Base-by-base conservation (phyloP, 768 basidiomycete genomes). In the Suillus sp. region DNA sequence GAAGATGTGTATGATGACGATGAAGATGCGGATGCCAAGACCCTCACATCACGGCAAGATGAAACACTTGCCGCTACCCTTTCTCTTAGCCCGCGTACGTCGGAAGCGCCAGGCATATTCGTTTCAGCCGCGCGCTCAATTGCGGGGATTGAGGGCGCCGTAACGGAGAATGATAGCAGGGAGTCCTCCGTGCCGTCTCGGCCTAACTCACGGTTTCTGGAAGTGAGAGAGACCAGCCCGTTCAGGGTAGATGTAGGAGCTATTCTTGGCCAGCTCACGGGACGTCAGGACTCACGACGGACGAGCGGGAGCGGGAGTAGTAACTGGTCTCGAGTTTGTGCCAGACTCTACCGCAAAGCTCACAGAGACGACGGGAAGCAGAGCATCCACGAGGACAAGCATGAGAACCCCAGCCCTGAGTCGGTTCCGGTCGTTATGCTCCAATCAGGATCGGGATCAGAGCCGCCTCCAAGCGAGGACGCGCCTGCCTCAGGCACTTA, bases 21-120 rank as follows among this genome's bases (percentile, higher is more conserved):
- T 47, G 65, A 77, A 51, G 67, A 77, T 56, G 67, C 69, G 18
- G 77, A 75, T 64, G 66, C 70, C 50, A 72, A 71, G 58, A 76
- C 72, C 20, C 70, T 77, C 34, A 71, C 68, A 22, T 72, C 74
- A 25, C 68, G 71, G 64, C 75, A 69, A 56, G 70, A 67, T 60
- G 75, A 74, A 63, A 48, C 80, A 22, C 78, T 79, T 34, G 77
- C 78, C 35, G 82, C 82, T 2, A 70, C 82, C 4, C 73, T 82
- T 47, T 78, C 72, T 53, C 68, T 84, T 62, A 82, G 82, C 62
- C 83, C 83, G 6, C 77, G 83, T 34, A 83, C 77, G 6, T 75
- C 75, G 18, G 75, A 79, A 67, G 74, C 67, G 22, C 59, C 51
- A 60, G 59, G 60, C 56, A 10, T 58, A 25, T 51, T 56, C 59